Evolutionary conservation across 306 rosid genomes (phyloP), one percentile per base, ranked within the genome.

Genomic region (Cercis canadensis): DNA sequence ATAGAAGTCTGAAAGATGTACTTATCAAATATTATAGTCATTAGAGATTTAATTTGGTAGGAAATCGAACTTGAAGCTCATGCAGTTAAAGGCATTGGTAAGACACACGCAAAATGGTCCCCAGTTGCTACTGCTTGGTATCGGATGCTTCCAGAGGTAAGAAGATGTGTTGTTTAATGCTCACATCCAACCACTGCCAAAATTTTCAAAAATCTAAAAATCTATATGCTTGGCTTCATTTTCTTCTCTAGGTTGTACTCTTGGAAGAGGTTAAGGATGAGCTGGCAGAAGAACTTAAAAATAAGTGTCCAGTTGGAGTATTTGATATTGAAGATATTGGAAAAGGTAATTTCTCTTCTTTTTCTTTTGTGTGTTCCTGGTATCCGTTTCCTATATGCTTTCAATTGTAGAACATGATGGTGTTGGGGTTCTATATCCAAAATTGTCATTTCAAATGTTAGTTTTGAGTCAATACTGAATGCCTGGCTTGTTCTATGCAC

Each of bases 71-170:
- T 94, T 39, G 99, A 94, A 89, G 97, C 81, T 43, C 99, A 87
- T 82, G 99, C 96, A 61, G 97, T 94, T 57, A 94, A 94, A 87
- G 99, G 99, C 52, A 24, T 89, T 60, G 99, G 99, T 73, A 89
- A 78, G 87, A 87, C 89, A 47, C 99, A 94, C 65, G 96, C 99
- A 76, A 94, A 94, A 75, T 94, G 99, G 97, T 94, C 97, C 5
- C 99, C 99, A 0, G 99, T 91, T 82, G 88, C 90, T 45, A 92
- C 99, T 71, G 95, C 94, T 74, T 94, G 99, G 99, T 94, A 91
- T 82, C 79, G 88, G 78, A 94, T 94, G 99, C 97, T 94, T 75
- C 99, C 99, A 0, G 97, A 92, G 97, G 97, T 89, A 81, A 54
- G 74, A 32, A 37, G 62, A 67, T 74, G 41, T 64, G 39, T 40